These are phyloP conservation scores for Tolypocladium tundrense DNA, from an alignment of 2,329 filamentous ascomycete genomes.

Conservation along the genomic window DNA sequence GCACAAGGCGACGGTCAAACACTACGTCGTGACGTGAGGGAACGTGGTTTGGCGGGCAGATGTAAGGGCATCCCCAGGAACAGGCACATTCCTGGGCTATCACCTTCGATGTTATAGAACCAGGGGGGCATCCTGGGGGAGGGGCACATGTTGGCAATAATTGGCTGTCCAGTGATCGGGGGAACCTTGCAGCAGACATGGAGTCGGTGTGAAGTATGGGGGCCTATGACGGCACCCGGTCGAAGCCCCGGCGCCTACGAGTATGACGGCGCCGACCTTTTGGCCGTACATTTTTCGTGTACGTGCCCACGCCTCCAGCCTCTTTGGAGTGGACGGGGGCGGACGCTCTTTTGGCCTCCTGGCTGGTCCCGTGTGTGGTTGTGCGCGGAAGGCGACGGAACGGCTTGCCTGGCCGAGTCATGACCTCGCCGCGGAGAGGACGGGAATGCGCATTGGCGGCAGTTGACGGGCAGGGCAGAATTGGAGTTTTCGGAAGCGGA, in stretches of 20 bases:
- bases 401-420: background rate
- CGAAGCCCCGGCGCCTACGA: background rate
- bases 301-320: background rate
- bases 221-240: background rate
- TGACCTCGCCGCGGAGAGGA: background rate
- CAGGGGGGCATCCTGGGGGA: background rate
- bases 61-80: background rate
- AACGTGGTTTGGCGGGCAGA: background rate
- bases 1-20: conserved; percentile 29
- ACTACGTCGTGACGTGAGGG: conserved; percentile 18
- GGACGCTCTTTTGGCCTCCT: background rate
- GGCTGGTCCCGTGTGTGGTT: background rate
- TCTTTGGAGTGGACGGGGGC: background rate
- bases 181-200: background rate
- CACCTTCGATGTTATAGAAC: background rate
- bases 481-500: background rate
- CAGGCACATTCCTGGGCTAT: background rate
- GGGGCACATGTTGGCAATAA: background rate
- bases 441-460: background rate
- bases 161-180: background rate
- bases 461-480: background rate
- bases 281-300: background rate
- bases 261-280: background rate
- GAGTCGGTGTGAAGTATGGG: background rate
- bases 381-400: too few species aligned